Base-by-base conservation (phyloP, 768 basidiomycete genomes). In the Lactifluus hygrophoroides region DNA sequence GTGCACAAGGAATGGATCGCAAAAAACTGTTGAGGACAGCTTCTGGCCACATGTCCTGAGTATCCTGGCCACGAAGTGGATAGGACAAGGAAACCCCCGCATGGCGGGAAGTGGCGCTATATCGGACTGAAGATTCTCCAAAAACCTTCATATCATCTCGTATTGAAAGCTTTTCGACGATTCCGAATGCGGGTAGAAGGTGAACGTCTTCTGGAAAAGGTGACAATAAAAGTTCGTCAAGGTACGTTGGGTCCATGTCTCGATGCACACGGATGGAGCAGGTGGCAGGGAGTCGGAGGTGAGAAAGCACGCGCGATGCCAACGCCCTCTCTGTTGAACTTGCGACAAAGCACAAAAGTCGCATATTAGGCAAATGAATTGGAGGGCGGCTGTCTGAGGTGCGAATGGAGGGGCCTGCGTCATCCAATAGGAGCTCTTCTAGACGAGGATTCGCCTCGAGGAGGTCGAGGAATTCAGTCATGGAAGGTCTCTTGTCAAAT, bases 391-490 rank as follows among this genome's bases (percentile, higher is more conserved):
- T 51, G 23, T 54, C 52, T 34, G 46, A 53, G 7, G 56, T 44
- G 25, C 54, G 40, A 13, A 57, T n/a, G 27, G 60, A 55, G 11
- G 65, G 65, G n/a, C 65, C 65, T 2, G 64, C 65, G 16, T 65
- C 57, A 21, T 61, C 65, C 50, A 65, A 47, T 3, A 65, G 43
- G 49, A 65, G 47, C 38, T 65, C 64, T 47, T 65, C 58, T 7
- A 65, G 60, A 43, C 27, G 32, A 21, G 60, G 54, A n/a, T 58
- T 64, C 27, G 57, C 45, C 11, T 57, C 60, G 43, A 65, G 56
- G 32, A 65, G 49, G 51, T 65, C 54, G 43, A 65, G 63, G 49
- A 65, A 65, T 17, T 62, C 60, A 6, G 52, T 49, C 55, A 64
- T 64, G 46, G 63, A 56, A 38, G 64, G 60, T n/a, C 65, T 61